Evolutionary conservation across 495 filamentous ascomycete species (phyloP).

Genomic region (Hypoxylon lenormandii): DNA sequence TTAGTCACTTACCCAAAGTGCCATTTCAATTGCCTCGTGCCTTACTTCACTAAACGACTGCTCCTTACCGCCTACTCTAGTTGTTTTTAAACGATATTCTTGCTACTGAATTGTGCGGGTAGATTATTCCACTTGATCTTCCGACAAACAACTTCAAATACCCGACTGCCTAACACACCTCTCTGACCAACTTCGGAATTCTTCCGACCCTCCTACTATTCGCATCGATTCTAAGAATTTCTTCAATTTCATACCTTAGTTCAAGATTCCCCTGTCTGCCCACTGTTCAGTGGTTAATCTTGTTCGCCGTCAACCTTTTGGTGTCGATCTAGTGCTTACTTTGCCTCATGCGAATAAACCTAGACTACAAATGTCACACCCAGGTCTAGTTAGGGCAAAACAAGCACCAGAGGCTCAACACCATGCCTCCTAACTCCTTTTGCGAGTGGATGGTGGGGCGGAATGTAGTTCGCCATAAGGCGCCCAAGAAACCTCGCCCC

Average conservation of each 20-base stretch:
- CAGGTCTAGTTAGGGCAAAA: not conserved
- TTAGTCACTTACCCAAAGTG: no score
- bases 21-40: no score
- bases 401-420: not conserved
- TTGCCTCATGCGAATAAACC: not conserved
- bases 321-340: not conserved
- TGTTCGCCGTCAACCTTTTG: not conserved
- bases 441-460: constrained; percentile 60
- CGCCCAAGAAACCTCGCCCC: constrained; percentile 29
- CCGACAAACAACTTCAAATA: not conserved
- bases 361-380: not conserved
- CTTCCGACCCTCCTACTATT: not conserved
- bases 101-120: no score
- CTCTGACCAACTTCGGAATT: not conserved
- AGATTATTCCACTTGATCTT: no score
- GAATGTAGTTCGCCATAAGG: constrained; percentile 38
- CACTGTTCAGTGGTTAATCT: not conserved
- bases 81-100: no score
- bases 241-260: not conserved
- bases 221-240: constrained; percentile 8
- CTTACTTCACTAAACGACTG: no score
- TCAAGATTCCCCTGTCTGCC: not conserved
- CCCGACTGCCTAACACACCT: not conserved
- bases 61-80: no score
- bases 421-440: constrained; percentile 48